These are phyloP conservation scores for Penicillium sp. DNA, from an alignment of 2,329 filamentous ascomycete species.

Conservation along the genomic window DNA sequence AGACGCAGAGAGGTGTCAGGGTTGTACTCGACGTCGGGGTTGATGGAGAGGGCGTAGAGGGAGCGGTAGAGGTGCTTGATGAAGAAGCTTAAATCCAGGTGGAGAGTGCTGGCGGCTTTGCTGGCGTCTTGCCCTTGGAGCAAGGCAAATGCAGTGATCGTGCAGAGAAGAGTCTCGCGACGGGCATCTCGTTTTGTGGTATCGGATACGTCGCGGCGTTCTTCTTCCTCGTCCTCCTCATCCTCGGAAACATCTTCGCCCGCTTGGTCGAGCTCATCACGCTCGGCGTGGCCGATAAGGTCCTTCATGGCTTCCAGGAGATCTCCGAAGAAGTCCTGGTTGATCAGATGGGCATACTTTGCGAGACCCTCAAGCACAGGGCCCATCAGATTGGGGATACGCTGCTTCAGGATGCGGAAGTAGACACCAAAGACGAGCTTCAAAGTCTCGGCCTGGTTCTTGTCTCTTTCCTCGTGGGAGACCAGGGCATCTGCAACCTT, in stretches of 20 bases:
- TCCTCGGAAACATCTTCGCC: slow-evolving; percentile 52
- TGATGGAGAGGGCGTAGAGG: slow-evolving; percentile 74
- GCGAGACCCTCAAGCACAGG: slow-evolving; percentile 92
- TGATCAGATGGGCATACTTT: slow-evolving; percentile 94
- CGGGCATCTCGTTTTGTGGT: slow-evolving; percentile 69
- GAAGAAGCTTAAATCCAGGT: slow-evolving; percentile 94
- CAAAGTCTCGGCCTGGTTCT: slow-evolving; percentile 91
- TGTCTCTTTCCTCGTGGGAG: slow-evolving; percentile 86
- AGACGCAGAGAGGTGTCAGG: slow-evolving; percentile 72
- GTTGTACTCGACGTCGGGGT: slow-evolving; percentile 81
- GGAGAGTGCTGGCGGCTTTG: slow-evolving; percentile 77
- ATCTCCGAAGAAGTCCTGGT: slow-evolving; percentile 98
- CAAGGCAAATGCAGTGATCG: slow-evolving; percentile 94
- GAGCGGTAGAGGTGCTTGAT: slow-evolving; percentile 89
- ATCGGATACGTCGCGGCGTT: slow-evolving; percentile 51
- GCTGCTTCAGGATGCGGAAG: slow-evolving; percentile 87
- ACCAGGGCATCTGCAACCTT: slow-evolving; percentile 87
- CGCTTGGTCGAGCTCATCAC: slow-evolving; percentile 34
- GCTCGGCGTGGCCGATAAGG: slow-evolving; percentile 74
- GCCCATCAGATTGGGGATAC: slow-evolving; percentile 86
- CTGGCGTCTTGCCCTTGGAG: slow-evolving; percentile 90
- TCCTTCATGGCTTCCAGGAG: slow-evolving; percentile 93
- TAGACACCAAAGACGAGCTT: slow-evolving; percentile 96
- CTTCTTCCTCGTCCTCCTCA: slow-evolving; percentile 34
- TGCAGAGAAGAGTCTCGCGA: slow-evolving; percentile 88